Evolutionary conservation across 768 basidiomycete species (phyloP).

Genomic region (Podaxis mareebaensis): DNA sequence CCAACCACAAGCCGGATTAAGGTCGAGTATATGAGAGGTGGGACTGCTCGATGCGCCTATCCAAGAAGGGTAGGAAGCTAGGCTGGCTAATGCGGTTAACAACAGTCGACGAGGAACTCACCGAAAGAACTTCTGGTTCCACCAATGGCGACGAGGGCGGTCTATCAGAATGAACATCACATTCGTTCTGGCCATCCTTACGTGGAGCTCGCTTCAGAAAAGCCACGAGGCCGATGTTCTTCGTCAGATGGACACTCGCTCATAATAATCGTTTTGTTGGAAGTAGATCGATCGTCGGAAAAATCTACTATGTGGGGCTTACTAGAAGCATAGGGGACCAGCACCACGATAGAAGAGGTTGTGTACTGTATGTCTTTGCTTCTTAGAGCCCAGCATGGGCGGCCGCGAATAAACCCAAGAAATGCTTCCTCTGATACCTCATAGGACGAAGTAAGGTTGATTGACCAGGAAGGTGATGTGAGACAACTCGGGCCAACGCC

Average conservation of each 20-base stretch:
- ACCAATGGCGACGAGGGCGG: not conserved
- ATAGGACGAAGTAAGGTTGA: constrained; percentile 40
- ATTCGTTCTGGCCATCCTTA: constrained; percentile 16
- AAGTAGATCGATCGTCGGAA: too few relatives aligned
- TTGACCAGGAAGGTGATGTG: constrained; percentile 24
- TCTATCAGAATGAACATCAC: not conserved
- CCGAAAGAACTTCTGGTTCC: constrained; percentile 16
- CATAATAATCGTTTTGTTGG: not conserved
- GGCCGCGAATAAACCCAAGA: constrained; percentile 24
- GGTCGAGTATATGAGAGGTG: constrained; percentile 43
- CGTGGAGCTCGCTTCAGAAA: not conserved
- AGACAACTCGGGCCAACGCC: constrained; percentile 28
- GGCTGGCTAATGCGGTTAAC: constrained; percentile 26
- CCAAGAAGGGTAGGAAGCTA: constrained; percentile 28
- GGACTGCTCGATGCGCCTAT: constrained; percentile 29
- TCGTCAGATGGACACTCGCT: not conserved
- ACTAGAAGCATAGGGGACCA: too few relatives aligned
- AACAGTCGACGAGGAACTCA: constrained; percentile 27
- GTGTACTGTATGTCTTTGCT: constrained; percentile 19
- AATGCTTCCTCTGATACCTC: constrained; percentile 27
- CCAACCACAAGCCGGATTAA: constrained; percentile 55
- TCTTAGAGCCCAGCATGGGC: constrained; percentile 29
- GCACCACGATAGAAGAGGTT: too few relatives aligned
- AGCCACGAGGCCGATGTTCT: too few relatives aligned
- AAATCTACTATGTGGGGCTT: too few relatives aligned